These are phyloP conservation scores for Chrysochromulina tobinii DNA, from an alignment of 78 protist genomes.

Conservation along the genomic window DNA sequence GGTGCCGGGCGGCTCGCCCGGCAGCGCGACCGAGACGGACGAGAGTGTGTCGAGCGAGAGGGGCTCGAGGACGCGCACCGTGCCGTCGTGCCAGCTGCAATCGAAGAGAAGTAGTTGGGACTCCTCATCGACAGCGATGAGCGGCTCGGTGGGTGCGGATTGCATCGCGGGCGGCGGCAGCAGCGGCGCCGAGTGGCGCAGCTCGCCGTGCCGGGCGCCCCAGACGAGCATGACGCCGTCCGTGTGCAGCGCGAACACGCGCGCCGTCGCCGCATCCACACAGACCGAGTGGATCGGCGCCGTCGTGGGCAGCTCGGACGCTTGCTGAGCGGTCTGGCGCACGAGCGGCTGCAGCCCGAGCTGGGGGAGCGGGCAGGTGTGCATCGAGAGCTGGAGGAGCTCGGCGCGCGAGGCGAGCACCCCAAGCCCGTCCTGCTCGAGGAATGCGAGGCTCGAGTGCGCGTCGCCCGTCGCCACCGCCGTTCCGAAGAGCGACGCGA, in stretches of 20 bases:
- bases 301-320: background rate
- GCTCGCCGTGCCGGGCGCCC: slow-evolving; percentile 10
- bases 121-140: no score
- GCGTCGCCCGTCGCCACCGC: background rate
- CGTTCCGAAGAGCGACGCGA: background rate
- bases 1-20: no score
- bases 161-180: background rate
- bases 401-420: background rate
- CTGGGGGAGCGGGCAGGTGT: background rate
- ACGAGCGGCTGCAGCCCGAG: background rate
- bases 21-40: no score
- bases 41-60: no score
- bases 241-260: slow-evolving; percentile 8
- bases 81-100: no score
- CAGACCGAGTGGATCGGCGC: background rate
- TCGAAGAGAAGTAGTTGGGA: no score
- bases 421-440: background rate
- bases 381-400: background rate
- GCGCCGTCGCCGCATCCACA: background rate
- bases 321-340: background rate
- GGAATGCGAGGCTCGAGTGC: background rate
- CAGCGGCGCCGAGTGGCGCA: background rate
- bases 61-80: no score
- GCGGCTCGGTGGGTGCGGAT: no score
- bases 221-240: background rate